Evolutionary conservation across 164 flowering plant species (phyloP).

Genomic region (Aristolochia fimbriata): DNA sequence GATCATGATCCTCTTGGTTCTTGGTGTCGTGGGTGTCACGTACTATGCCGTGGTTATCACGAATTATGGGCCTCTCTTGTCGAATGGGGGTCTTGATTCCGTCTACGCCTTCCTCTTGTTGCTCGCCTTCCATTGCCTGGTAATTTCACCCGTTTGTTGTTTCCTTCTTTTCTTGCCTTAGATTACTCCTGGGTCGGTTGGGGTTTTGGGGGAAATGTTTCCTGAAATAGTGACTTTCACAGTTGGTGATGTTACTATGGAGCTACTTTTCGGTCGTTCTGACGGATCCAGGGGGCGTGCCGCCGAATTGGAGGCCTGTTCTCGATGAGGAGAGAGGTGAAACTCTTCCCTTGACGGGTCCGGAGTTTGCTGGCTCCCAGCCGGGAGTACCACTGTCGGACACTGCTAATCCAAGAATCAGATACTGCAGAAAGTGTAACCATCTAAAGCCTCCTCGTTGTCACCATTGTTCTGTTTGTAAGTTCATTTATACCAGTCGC

Average conservation of each 20-base stretch:
- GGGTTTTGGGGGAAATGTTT: not conserved
- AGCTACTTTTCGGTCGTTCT: constrained; percentile 90
- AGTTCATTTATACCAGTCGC: constrained; percentile 22
- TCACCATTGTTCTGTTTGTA: constrained; percentile 99
- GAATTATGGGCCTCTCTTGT: constrained; percentile 66
- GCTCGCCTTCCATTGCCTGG: constrained; percentile 68
- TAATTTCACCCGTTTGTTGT: constrained; percentile 13
- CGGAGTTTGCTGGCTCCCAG: constrained; percentile 30
- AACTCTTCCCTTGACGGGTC: constrained; percentile 46
- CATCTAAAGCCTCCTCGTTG: constrained; percentile 96
- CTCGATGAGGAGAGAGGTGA: constrained; percentile 90
- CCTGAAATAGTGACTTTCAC: constrained; percentile 15
- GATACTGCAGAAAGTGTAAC: constrained; percentile 87
- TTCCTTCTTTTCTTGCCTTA: not conserved
- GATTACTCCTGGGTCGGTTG: not conserved
- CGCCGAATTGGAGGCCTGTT: constrained; percentile 79
- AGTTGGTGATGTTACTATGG: constrained; percentile 96
- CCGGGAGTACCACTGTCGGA: constrained; percentile 22
- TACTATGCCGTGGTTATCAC: constrained; percentile 78
- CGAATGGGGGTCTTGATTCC: constrained; percentile 48
- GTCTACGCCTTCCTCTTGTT: constrained; percentile 47
- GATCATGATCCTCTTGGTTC: constrained; percentile 84
- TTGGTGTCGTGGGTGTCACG: constrained; percentile 83
- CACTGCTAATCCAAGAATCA: constrained; percentile 31
- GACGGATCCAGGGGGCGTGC: constrained; percentile 93